Evolutionary conservation across 495 filamentous ascomycete genomes (phyloP).

Genomic region (Neurospora sp.): DNA sequence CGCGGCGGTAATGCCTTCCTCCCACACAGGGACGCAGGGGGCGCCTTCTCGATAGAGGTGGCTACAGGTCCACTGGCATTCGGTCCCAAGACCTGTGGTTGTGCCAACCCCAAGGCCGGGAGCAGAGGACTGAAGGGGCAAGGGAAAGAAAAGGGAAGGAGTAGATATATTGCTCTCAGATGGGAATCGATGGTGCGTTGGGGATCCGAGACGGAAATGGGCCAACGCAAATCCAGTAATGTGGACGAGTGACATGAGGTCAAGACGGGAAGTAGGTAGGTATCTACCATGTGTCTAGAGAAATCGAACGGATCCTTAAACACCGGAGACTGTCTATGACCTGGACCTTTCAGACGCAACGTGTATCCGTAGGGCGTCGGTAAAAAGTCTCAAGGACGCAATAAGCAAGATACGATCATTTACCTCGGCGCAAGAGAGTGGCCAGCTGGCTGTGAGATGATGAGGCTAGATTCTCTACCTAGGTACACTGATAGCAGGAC

Average conservation of each 20-base stretch:
- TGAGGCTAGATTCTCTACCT: not conserved
- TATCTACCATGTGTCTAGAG: too few relatives aligned
- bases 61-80: not conserved
- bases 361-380: not conserved
- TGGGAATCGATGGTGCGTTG: not conserved
- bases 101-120: not conserved
- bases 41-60: not conserved
- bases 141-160: not conserved
- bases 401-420: not conserved
- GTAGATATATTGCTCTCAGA: not conserved
- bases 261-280: not conserved
- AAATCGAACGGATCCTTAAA: not conserved
- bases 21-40: too few relatives aligned
- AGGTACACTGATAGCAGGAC: not conserved
- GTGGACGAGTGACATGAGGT: not conserved
- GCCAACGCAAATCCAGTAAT: not conserved
- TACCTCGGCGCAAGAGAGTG: not conserved
- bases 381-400: not conserved
- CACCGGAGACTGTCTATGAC: not conserved
- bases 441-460: not conserved
- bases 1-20: too few relatives aligned
- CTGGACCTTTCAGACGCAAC: not conserved
- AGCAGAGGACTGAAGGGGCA: not conserved
- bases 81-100: not conserved
- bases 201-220: not conserved